phyloP scores from a whole-genome alignment of 139 green algal species.

The Pleodorina starrii region DNA sequence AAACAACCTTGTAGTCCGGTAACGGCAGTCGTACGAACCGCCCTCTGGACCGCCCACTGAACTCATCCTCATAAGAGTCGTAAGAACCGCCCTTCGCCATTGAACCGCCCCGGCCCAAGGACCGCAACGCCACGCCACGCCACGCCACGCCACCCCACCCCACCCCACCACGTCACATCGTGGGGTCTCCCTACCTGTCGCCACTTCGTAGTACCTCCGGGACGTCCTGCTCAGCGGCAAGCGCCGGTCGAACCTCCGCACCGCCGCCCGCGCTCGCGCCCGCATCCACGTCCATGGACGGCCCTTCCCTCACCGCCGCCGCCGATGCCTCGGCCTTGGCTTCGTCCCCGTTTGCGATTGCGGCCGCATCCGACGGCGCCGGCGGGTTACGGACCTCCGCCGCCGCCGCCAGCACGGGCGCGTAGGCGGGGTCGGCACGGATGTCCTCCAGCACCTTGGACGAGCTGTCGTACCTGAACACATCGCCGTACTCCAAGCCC shows the following conservation, averaged over 20 bases:
- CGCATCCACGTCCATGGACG: neutral
- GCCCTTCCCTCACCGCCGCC: neutral
- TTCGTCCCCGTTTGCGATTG: neutral
- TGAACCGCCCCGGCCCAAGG: no score
- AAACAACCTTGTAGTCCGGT: no score
- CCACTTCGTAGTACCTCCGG: neutral
- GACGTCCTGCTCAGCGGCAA: neutral
- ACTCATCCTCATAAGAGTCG: no score
- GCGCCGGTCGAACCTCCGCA: neutral
- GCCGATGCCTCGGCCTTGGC: neutral
- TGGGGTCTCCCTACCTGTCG: slow-evolving; percentile 16
- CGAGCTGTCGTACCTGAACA: slow-evolving; percentile 51
- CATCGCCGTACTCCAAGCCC: slow-evolving; percentile 42
- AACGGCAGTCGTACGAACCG: no score
- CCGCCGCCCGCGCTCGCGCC: neutral
- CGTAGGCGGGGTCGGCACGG: neutral
- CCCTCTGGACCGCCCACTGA: no score
- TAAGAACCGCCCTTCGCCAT: no score
- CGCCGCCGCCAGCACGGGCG: slow-evolving; percentile 26
- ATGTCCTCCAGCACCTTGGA: slow-evolving; percentile 17
- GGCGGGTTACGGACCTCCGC: neutral
- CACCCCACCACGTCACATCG: no score
- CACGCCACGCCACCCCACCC: no score
- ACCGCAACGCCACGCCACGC: no score
- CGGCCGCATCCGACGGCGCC: neutral